Evolutionary conservation across 2,329 filamentous ascomycete genomes (phyloP), one percentile per base, ranked within the genome.

Genomic region (Pseudomassariella vexata): DNA sequence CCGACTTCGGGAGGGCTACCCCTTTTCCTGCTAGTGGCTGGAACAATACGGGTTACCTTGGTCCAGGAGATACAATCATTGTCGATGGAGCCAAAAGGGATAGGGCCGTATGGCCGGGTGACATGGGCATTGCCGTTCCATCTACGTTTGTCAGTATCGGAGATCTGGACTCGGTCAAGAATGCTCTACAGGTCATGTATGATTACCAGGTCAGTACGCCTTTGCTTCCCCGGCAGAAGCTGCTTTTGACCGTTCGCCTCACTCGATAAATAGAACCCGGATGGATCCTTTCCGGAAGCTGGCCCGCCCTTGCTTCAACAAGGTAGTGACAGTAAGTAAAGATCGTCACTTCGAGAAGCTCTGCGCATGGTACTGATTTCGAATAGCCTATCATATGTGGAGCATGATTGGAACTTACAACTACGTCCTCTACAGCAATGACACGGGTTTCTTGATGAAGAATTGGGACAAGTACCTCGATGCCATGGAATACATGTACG

Each of bases 401-500:
- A 68, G 66, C 2, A 63, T 79, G 50, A 70, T 79, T 25, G 71
- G 72, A 3, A 70, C 68, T 4, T 71, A 72, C 47, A 73, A 75
- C 30, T 78, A 78, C 42, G 60, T 73, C 28, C 55, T 76, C 2
- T 77, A 66, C 42, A 69, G 69, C 2, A 67, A 68, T 16, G 70
- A 79, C 35, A 54, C 63, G 4, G 49, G 45, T 0, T 77, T 71
- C 34, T 44, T 77, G 10, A 38, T 45, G 4, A 32, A 45, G 5
- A 65, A 65, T 17, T 77, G 71, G 72, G 41, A 52, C 0, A 58
- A 56, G 3, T 76, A 76, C 40, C 47, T 61, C 5, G 48, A 48
- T 5, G 71, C 66, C 0, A 65, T 77, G 58, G 24, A 28, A 11
- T 50, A 49, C 16, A n/a, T 51, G 12, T 21, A 38, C 12, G 15